Base-by-base conservation (phyloP, 1,284 basidiomycete genomes). In the Apiotrichum mycotoxinovorans region DNA sequence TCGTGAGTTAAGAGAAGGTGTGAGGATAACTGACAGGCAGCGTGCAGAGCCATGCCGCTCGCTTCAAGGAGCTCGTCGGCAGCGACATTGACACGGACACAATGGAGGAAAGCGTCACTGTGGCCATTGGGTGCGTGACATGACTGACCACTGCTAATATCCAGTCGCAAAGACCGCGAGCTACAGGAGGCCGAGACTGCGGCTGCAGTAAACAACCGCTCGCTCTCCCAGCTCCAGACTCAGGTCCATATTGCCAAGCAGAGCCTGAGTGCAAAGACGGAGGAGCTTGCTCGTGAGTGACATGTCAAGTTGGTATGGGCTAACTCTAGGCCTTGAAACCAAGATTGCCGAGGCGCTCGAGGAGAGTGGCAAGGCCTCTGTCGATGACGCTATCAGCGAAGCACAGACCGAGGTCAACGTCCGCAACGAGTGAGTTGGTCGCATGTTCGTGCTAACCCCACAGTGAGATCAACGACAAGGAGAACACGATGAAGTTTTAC, bases 81-180 rank as follows among this genome's bases (percentile, higher is more conserved):
- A 76, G 77, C 23, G 83, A 88, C 50, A 78, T 85, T 3, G 77
- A 81, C 8, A 77, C 80, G 0, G 84, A 86, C 15, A 83, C 81
- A 0, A 87, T 93, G 78, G 91, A 92, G 66, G 79, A 79, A 33
- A 86, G 88, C 43, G 79, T 89, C 2, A 84, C 86, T 14, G 78
- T 81, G 20, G 74, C 84, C 10, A 73, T 81, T 15, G 70, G 79
- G 89, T 91, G 62, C 66, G 82, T 77, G 22, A 34, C 27, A 38
- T 38, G 30, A 23, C 22, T 30, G n/a, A 4, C 17, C 25, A 20
- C 17, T 42, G 10, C 45, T 41, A 15, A 2, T 34, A 5, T 38
- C 30, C 63, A 90, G 88, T 40, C 82, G 84, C 57, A 87, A 85
- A 62, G 89, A 91, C 58, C 78, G 79, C 5, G 83, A 87, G 57